Base-by-base conservation (phyloP, 75 land plant species). In the Ceratopteris richardii region DNA sequence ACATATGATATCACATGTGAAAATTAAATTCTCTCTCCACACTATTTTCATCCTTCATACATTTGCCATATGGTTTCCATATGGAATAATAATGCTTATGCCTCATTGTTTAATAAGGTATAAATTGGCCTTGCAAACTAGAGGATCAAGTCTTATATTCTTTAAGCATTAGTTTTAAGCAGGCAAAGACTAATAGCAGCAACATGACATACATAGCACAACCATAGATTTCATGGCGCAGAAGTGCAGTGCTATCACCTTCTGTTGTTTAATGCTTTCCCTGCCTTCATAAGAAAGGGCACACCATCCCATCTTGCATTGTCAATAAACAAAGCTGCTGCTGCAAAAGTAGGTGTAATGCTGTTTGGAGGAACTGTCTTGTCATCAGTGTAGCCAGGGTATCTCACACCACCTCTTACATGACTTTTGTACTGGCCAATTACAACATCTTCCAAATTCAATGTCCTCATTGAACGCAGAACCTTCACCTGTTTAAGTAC, bases 291-390 rank as follows among this genome's bases (percentile, higher is more conserved):
- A 28, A 93, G 85, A 61, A 93, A 88, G 19, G 98, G 98, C 20
- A 93, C 98, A 9, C 98, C 98, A 77, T 93, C 98, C 98, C 98
- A 93, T 65, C 98, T 81, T 11, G 98, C 90, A 78, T 93, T 88
- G 53, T 93, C 85, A 58, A 93, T 88, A 63, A 93, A 93, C n/a
- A 93, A 73, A 14, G 95, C 89, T 40, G 98, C 98, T 24, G 98
- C 98, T 44, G 98, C 98, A 82, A 88, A 93, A 30, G 98, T 93
- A 44, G 98, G 98, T 13, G 98, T 93, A 7, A 88, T 64, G 60
- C 98, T 93, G 67, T 75, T 77, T 2, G 70, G 80, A 20, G 98
- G 95, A 14, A 93, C 98, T 46, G 95, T 93, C 63, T 85, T 82
- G 61, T 93, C 98, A 69, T 93, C 98, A 10, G 73, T 82, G 55